Evolutionary conservation across 148 eudicot species (phyloP).

Genomic region (Linanthus parryae): DNA sequence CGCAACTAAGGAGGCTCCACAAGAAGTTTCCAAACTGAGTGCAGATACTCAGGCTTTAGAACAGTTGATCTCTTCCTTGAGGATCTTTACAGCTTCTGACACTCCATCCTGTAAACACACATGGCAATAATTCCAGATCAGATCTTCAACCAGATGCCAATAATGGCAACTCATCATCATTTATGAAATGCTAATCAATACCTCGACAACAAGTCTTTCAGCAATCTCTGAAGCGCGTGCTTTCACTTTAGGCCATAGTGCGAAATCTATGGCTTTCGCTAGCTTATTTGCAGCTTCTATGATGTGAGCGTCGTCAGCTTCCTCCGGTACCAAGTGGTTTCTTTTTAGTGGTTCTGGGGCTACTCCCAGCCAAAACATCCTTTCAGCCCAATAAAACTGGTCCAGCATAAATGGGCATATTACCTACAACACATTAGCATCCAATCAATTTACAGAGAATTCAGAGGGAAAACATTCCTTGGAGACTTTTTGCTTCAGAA

Average conservation of each 20-base stretch:
- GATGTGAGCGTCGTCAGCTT: slow-evolving; percentile 35
- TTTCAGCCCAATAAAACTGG: slow-evolving; percentile 98
- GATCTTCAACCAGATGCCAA: neutral
- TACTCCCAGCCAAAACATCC: slow-evolving; percentile 98
- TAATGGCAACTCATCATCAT: neutral
- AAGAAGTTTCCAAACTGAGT: no score
- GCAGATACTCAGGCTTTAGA: slow-evolving; percentile 5
- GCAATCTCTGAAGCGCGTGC: slow-evolving; percentile 51
- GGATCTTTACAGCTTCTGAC: slow-evolving; percentile 40
- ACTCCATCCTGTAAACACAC: slow-evolving; percentile 39
- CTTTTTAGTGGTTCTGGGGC: slow-evolving; percentile 68
- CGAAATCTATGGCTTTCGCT: slow-evolving; percentile 43
- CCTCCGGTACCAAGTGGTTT: slow-evolving; percentile 51
- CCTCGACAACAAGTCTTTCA: slow-evolving; percentile 54
- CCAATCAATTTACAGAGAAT: neutral
- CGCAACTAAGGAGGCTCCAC: no score
- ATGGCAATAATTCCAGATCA: neutral
- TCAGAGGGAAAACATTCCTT: no score
- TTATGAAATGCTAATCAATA: slow-evolving; percentile 1
- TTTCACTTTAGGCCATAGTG: slow-evolving; percentile 50
- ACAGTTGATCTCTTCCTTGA: slow-evolving; percentile 38
- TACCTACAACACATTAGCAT: slow-evolving; percentile 30
- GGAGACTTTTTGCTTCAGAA: no score
- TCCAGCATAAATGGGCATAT: slow-evolving; percentile 86
- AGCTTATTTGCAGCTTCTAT: slow-evolving; percentile 51